These are phyloP conservation scores for Xylaria sp. DNA, from an alignment of 2,329 filamentous ascomycete species.

Conservation along the genomic window DNA sequence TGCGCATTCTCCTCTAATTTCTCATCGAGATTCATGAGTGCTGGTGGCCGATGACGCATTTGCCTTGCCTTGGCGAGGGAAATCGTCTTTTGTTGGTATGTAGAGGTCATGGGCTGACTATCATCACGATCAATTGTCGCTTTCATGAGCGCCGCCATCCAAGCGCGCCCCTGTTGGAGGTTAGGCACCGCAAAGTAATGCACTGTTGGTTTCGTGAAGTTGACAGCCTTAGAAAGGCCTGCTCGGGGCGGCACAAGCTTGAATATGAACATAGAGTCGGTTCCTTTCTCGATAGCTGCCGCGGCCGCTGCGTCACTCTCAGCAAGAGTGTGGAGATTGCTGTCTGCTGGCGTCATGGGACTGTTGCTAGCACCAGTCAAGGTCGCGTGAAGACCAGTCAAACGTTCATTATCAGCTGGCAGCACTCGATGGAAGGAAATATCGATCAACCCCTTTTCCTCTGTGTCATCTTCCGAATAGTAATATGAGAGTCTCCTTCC, in stretches of 20 bases:
- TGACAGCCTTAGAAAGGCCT: conserved; percentile 87
- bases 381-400: conserved; percentile 89
- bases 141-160: conserved; percentile 99
- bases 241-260: conserved; percentile 91
- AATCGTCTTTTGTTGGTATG: conserved; percentile 97
- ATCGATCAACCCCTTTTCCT: conserved; percentile 95
- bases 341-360: conserved; percentile 59
- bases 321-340: conserved; percentile 53
- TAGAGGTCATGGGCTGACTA: conserved; percentile 79
- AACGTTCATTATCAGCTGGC: conserved; percentile 86
- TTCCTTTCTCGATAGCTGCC: conserved; percentile 50
- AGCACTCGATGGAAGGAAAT: conserved; percentile 98
- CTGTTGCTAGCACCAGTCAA: conserved; percentile 83
- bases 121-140: conserved; percentile 95
- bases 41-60: conserved; percentile 88
- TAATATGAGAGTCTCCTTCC: conserved; percentile 93
- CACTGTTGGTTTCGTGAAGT: conserved; percentile 95
- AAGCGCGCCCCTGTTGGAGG: conserved; percentile 83
- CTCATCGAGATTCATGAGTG: conserved; percentile 75
- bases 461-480: conserved; percentile 88
- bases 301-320: conserved; percentile 48
- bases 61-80: conserved; percentile 85
- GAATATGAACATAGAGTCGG: conserved; percentile 91
- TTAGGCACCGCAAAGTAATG: conserved; percentile 98
- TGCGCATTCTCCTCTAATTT: conserved; percentile 42